These are phyloP conservation scores for Claviceps pusilla DNA, from an alignment of 2,329 filamentous ascomycete genomes.

Conservation along the genomic window DNA sequence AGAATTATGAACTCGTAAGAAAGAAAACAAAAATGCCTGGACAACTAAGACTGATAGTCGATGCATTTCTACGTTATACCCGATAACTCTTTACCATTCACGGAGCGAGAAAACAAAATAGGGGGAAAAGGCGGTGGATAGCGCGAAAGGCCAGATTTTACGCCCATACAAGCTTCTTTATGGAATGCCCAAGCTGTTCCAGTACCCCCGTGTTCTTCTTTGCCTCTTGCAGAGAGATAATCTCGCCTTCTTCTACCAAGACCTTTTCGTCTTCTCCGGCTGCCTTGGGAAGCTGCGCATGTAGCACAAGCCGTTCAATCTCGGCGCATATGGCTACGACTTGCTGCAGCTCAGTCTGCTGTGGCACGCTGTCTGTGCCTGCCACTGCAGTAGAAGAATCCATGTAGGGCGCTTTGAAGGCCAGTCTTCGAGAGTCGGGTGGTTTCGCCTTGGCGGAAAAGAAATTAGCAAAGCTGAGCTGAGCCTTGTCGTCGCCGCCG, in stretches of 20 bases:
- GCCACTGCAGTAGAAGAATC: constrained; percentile 41
- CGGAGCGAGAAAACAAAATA: background rate
- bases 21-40: no score
- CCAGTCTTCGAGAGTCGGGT: constrained; percentile 27
- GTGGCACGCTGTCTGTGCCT: constrained; percentile 26
- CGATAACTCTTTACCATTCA: background rate
- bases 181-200: constrained; percentile 73
- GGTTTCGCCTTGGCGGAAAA: constrained; percentile 23
- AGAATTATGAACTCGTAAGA: no score
- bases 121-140: background rate
- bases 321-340: constrained; percentile 56
- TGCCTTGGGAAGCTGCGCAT: constrained; percentile 26
- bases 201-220: constrained; percentile 74
- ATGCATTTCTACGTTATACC: background rate
- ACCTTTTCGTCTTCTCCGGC: constrained; percentile 26
- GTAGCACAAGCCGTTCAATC: constrained; percentile 52
- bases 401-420: constrained; percentile 39
- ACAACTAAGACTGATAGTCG: background rate
- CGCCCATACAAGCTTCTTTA: constrained; percentile 90
- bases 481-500: constrained; percentile 10
- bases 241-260: constrained; percentile 46
- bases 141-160: constrained; percentile 11
- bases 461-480: constrained; percentile 25
- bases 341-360: constrained; percentile 40
- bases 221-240: constrained; percentile 74